Conservation (phyloP, 83 land plant genomes). For the Picea engelmannii region DNA sequence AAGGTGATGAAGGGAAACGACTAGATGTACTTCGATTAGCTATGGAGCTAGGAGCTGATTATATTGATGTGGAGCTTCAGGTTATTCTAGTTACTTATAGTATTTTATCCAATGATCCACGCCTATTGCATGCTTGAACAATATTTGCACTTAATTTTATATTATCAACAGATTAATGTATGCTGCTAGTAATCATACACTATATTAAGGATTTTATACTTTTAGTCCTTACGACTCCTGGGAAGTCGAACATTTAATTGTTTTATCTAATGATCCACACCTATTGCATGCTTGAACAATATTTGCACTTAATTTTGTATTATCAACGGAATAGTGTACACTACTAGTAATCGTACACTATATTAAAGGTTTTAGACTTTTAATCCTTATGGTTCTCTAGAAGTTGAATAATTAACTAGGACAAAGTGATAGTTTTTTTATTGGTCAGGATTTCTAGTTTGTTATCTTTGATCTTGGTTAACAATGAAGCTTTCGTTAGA, state of each 20-base stretch:
- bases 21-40: slow-evolving; percentile 60
- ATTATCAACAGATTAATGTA: not conserved
- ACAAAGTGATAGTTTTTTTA: not conserved
- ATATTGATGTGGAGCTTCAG: slow-evolving; percentile 79
- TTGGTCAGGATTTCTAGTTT: not conserved
- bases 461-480: not conserved
- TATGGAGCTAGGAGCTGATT: slow-evolving; percentile 74
- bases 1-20: slow-evolving; percentile 66
- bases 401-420: not conserved
- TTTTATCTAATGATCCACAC: not conserved
- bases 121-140: not conserved
- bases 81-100: slow-evolving; percentile 20
- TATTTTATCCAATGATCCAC: not conserved
- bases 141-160: not conserved
- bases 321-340: not conserved
- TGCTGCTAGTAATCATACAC: not conserved
- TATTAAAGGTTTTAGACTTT: too few relatives aligned
- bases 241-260: not conserved
- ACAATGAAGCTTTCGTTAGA: not conserved
- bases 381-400: too few relatives aligned
- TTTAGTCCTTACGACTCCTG: too few relatives aligned
- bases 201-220: too few relatives aligned
- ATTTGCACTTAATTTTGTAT: not conserved
- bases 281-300: not conserved
- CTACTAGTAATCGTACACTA: not conserved